A percentile compares a stretch with the other conserved stretches of the same genome.
phyloP scores from a whole-genome alignment of 164 flowering plant species.

The Dillenia turbinata region DNA sequence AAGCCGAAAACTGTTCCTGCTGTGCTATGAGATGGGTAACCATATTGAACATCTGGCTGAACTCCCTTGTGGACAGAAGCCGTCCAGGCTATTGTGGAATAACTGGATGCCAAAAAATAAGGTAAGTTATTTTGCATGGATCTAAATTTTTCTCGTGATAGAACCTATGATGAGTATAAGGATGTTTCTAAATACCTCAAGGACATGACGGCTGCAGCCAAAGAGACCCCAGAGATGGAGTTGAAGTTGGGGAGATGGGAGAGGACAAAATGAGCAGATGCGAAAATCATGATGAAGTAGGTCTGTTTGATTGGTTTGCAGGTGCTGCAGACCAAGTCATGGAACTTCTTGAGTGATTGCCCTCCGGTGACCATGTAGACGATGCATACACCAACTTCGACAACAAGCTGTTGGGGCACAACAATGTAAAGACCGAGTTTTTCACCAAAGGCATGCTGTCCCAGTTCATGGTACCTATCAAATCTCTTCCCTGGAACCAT shows the following conservation, averaged over 20 bases:
- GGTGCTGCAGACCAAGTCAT: constrained; percentile 26
- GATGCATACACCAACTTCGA: constrained; percentile 52
- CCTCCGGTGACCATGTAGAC: constrained; percentile 80
- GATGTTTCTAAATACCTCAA: constrained; percentile 35
- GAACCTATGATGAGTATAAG: neutral
- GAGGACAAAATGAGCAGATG: constrained; percentile 47
- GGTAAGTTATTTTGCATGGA: neutral
- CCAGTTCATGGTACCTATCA: constrained; percentile 58
- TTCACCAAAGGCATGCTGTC: constrained; percentile 60
- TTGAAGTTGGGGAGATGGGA: constrained; percentile 64
- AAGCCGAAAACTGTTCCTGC: constrained; percentile 36
- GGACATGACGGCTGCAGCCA: constrained; percentile 73
- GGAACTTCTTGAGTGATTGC: constrained; percentile 50
- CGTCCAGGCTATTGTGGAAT: constrained; percentile 56
- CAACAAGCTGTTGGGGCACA: constrained; percentile 55
- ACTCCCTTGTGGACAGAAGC: constrained; percentile 40
- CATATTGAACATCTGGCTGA: constrained; percentile 32
- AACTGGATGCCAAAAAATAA: constrained; percentile 21
- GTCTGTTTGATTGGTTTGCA: constrained; percentile 44
- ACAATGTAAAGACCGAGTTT: constrained; percentile 52
- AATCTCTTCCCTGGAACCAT: constrained; percentile 57
- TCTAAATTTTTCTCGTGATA: neutral
- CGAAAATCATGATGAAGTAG: constrained; percentile 62
- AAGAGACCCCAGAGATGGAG: constrained; percentile 51
- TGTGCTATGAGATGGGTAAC: constrained; percentile 18